Percentiles rank a stretch among this genome's conserved stretches.
Conservation (phyloP, 169 alveolate genomes). For the Plasmodium sp. region DNA sequence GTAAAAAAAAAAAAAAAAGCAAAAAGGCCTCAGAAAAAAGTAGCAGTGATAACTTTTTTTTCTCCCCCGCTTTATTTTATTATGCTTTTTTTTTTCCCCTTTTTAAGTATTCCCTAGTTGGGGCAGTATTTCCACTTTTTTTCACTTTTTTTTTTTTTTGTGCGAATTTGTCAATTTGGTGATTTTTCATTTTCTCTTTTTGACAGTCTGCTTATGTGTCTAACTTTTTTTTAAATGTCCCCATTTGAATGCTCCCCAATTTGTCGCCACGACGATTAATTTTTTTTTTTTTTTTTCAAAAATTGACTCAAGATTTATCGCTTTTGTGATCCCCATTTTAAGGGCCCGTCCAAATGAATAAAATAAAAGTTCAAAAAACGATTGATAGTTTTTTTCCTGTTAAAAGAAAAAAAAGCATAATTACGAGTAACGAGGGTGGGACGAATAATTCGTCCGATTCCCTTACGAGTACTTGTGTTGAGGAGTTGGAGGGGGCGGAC, state of each 20-base stretch:
- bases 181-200: not conserved
- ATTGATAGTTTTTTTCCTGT: conserved; percentile 45
- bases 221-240: not conserved
- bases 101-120: not conserved
- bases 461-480: not conserved
- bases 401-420: conserved; percentile 34
- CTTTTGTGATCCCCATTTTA: not conserved
- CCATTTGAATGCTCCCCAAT: not conserved
- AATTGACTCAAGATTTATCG: not conserved
- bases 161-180: not conserved
- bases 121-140: not conserved
- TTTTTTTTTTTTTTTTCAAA: not conserved
- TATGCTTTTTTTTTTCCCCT: not conserved
- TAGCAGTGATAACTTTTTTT: not conserved
- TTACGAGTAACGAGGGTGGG: not conserved
- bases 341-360: conserved; percentile 9
- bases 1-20: not conserved
- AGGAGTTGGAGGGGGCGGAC: not conserved
- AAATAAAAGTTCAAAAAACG: conserved; percentile 51
- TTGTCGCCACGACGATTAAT: not conserved
- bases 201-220: not conserved
- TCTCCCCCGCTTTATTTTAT: not conserved
- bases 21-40: not conserved
- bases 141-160: not conserved
- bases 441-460: not conserved